Conservation (phyloP, 2,329 filamentous ascomycete species). For the Aureobasidium leucospermi region DNA sequence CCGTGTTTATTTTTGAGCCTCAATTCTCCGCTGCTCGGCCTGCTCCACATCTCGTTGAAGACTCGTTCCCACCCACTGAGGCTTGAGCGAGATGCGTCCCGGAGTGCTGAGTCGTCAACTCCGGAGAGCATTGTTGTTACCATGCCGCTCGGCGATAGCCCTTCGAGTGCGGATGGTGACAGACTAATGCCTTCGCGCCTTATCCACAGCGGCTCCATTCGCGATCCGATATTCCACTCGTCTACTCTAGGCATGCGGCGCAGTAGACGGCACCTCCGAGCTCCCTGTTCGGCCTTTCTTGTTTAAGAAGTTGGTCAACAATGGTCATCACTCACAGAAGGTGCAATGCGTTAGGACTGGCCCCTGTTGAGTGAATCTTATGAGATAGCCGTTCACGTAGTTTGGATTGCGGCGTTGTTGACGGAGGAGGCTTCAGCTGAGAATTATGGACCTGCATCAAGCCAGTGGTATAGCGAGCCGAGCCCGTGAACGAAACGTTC, state of each 20-base stretch:
- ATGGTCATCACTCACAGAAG: not conserved
- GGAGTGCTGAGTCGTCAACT: not conserved
- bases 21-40: not conserved
- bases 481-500: not conserved
- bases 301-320: not conserved
- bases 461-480: not conserved
- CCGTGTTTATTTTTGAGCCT: not conserved
- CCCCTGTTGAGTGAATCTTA: constrained; percentile 1
- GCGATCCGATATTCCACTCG: not conserved
- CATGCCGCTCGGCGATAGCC: not conserved
- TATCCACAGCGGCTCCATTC: not conserved
- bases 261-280: not conserved
- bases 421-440: not conserved
- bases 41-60: not conserved
- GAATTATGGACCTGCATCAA: not conserved
- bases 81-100: not conserved
- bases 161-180: too few relatives aligned
- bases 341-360: not conserved
- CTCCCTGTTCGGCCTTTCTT: not conserved
- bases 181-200: not conserved
- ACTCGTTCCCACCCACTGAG: too few relatives aligned
- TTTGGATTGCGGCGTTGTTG: not conserved
- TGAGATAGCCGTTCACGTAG: not conserved
- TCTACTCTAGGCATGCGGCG: not conserved
- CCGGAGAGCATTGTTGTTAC: not conserved